Conservation (phyloP, 305 asterid species). For the Fraxinus dipetala region DNA sequence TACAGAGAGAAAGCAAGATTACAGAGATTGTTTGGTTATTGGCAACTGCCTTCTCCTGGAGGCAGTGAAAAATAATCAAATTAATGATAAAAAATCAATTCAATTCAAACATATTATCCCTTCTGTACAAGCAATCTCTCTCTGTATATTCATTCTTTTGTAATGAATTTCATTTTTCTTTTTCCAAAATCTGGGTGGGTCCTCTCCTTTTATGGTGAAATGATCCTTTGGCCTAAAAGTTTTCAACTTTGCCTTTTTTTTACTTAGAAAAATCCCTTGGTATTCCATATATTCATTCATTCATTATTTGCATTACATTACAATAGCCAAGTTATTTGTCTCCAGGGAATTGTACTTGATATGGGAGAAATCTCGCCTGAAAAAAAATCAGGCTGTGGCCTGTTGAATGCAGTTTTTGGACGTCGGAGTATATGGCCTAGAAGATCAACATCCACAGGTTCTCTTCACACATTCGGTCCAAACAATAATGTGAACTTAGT, state of each 20-base stretch:
- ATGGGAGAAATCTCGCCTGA: slow-evolving; percentile 67
- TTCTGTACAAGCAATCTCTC: not conserved
- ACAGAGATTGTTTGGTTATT: not conserved
- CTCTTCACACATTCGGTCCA: slow-evolving; percentile 27
- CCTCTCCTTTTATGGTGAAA: slow-evolving; percentile 7
- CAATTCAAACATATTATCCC: not conserved
- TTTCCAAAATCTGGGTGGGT: not conserved
- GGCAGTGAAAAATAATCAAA: slow-evolving; percentile 2
- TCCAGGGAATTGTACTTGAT: not conserved
- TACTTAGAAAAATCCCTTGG: not conserved
- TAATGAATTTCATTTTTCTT: not conserved
- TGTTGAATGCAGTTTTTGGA: slow-evolving; percentile 67
- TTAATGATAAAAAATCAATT: not conserved
- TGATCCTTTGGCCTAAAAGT: slow-evolving; percentile 28
- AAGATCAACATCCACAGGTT: slow-evolving; percentile 50
- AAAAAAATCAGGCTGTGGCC: slow-evolving; percentile 69
- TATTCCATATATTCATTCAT: not conserved
- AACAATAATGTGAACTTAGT: slow-evolving; percentile 20
- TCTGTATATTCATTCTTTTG: not conserved
- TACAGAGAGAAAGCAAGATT: not conserved
- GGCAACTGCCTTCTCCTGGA: slow-evolving; percentile 10
- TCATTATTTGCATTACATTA: not conserved
- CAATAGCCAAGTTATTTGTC: not conserved
- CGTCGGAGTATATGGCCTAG: slow-evolving; percentile 48
- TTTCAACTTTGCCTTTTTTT: slow-evolving; percentile 14